Conservation (phyloP, 2,329 filamentous ascomycete species). For the Xylariaceae sp. region DNA sequence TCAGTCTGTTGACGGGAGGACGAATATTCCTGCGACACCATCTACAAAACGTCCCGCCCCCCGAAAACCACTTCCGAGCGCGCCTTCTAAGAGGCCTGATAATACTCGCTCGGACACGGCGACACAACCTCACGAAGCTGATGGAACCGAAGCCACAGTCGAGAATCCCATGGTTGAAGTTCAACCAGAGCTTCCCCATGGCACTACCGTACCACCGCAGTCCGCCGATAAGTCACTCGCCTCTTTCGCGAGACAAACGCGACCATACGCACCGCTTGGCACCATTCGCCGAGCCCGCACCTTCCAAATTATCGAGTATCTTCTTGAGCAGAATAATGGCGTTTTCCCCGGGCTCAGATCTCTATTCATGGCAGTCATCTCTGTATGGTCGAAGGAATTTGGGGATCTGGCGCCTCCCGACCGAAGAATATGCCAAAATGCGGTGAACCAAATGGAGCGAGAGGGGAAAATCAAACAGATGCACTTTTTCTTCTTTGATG, state of each 20-base stretch:
- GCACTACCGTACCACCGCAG: background rate
- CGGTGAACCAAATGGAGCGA: slow-evolving; percentile 29
- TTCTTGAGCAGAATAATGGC: slow-evolving; percentile 39
- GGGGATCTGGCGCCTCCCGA: slow-evolving; percentile 36
- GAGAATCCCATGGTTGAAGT: background rate
- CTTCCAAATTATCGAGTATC: slow-evolving; percentile 37
- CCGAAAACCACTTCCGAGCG: slow-evolving; percentile 17
- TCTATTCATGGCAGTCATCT: slow-evolving; percentile 43
- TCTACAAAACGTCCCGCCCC: background rate
- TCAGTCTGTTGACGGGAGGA: too few species aligned
- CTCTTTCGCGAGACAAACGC: slow-evolving; percentile 17
- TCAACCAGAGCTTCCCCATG: background rate
- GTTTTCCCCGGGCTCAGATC: slow-evolving; percentile 48
- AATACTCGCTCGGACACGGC: background rate
- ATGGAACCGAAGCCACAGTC: background rate
- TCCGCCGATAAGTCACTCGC: slow-evolving; percentile 15
- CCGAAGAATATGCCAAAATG: slow-evolving; percentile 23
- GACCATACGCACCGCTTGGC: slow-evolving; percentile 30
- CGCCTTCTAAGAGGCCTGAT: background rate
- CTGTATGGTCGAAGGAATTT: slow-evolving; percentile 41
- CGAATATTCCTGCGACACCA: background rate
- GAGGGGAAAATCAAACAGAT: slow-evolving; percentile 22
- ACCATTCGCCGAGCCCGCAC: slow-evolving; percentile 32
- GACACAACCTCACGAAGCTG: background rate
- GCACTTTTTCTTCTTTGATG: slow-evolving; percentile 29